Evolutionary conservation across 257 asterid genomes (phyloP).

Genomic region (Fraxinus quadrangulata): DNA sequence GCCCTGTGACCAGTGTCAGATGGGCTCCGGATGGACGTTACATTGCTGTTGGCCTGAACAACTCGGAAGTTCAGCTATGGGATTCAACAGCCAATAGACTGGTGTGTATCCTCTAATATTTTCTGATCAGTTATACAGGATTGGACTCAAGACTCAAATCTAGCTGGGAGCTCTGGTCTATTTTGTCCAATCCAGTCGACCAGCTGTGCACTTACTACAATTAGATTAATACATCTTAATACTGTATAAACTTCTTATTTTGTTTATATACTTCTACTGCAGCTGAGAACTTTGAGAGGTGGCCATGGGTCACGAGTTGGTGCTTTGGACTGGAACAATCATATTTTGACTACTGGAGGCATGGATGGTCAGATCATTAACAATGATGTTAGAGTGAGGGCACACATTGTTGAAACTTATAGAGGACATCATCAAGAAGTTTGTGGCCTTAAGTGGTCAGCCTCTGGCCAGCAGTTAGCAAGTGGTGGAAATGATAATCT

Average conservation of each 20-base stretch:
- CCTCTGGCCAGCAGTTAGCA: slow-evolving; percentile 42
- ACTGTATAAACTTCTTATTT: background rate
- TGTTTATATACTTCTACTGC: slow-evolving; percentile 20
- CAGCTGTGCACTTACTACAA: background rate
- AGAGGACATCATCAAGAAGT: slow-evolving; percentile 34
- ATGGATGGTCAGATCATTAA: slow-evolving; percentile 34
- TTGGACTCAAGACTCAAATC: background rate
- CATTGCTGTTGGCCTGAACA: slow-evolving; percentile 56
- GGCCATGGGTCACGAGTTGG: slow-evolving; percentile 29
- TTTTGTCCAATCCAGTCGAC: background rate
- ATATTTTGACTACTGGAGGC: slow-evolving; percentile 38
- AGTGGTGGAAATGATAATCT: slow-evolving; percentile 47
- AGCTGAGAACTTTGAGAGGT: slow-evolving; percentile 52
- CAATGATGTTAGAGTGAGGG: slow-evolving; percentile 27
- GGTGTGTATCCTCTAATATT: slow-evolving; percentile 32
- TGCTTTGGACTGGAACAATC: slow-evolving; percentile 35
- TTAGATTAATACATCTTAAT: background rate
- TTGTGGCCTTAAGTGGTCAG: slow-evolving; percentile 41
- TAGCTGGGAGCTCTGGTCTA: background rate
- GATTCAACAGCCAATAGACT: slow-evolving; percentile 51
- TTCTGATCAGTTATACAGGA: background rate
- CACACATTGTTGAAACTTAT: slow-evolving; percentile 20
- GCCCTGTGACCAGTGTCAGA: slow-evolving; percentile 52
- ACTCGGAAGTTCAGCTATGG: slow-evolving; percentile 63
- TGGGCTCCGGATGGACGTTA: slow-evolving; percentile 59